These are phyloP conservation scores for Sisymbrium irio DNA, from an alignment of 345 rosid species.

Conservation along the genomic window DNA sequence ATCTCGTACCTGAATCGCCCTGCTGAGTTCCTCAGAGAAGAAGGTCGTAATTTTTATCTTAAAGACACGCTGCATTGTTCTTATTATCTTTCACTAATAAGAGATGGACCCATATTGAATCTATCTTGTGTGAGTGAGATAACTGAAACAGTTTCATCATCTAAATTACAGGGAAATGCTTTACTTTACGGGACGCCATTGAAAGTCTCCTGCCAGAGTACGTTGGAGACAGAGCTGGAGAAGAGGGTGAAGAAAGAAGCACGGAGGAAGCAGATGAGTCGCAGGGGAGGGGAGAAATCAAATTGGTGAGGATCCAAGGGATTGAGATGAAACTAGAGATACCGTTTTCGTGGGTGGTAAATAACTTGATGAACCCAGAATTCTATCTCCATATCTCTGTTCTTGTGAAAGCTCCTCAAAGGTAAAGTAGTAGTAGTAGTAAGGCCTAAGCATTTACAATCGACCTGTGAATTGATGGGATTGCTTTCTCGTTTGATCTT, in stretches of 20 bases:
- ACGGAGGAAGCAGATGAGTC: constrained; percentile 25
- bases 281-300: constrained; percentile 45
- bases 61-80: neutral
- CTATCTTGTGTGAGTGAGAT: neutral
- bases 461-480: neutral
- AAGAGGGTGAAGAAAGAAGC: constrained; percentile 23
- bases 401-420: constrained; percentile 41
- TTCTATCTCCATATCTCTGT: constrained; percentile 77
- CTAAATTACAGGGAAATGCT: constrained; percentile 56
- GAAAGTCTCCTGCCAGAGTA: constrained; percentile 59
- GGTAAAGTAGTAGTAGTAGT: neutral
- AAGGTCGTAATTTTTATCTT: constrained; percentile 40
- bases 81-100: neutral
- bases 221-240: constrained; percentile 36
- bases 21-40: constrained; percentile 63
- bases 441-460: neutral
- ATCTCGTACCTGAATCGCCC: constrained; percentile 75
- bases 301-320: constrained; percentile 76
- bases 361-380: constrained; percentile 81
- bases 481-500: constrained; percentile 16
- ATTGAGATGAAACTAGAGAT: constrained; percentile 75
- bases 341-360: constrained; percentile 93
- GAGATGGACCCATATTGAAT: neutral
- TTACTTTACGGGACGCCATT: constrained; percentile 62
- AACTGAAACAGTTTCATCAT: neutral